phyloP scores from a whole-genome alignment of 2,329 filamentous ascomycete genomes.

The Ceratocystis diversiconidia region DNA sequence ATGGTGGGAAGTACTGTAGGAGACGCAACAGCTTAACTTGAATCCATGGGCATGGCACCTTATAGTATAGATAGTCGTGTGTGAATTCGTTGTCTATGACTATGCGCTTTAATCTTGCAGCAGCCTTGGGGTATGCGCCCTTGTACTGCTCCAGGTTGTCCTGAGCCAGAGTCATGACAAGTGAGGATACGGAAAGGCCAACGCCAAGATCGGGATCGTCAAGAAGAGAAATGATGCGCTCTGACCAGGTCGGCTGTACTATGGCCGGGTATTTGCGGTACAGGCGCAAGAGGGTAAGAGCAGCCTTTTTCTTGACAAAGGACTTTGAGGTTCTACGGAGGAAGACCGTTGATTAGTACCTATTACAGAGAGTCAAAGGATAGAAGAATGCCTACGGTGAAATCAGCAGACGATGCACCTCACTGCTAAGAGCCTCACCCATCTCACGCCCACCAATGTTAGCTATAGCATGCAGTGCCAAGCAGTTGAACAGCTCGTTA shows the following conservation, averaged over 20 bases:
- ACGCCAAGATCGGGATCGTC: conserved; percentile 91
- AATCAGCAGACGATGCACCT: conserved; percentile 87
- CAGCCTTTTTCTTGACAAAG: conserved; percentile 98
- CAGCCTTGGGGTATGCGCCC: conserved; percentile 86
- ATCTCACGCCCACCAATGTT: conserved; percentile 95
- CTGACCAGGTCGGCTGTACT: conserved; percentile 91
- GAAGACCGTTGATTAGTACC: background rate
- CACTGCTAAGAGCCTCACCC: conserved; percentile 80
- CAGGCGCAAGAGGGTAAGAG: conserved; percentile 76
- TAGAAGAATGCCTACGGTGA: conserved; percentile 58
- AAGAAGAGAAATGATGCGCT: conserved; percentile 97
- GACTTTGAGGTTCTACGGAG: conserved; percentile 56
- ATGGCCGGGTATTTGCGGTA: conserved; percentile 93
- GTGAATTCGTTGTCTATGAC: conserved; percentile 82
- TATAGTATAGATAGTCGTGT: conserved; percentile 93
- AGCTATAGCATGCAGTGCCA: conserved; percentile 91
- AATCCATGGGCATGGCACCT: conserved; percentile 97
- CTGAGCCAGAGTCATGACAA: conserved; percentile 87
- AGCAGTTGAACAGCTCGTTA: conserved; percentile 94
- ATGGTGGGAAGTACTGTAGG: conserved; percentile 91
- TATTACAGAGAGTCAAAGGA: background rate
- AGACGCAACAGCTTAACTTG: conserved; percentile 87
- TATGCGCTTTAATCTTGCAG: conserved; percentile 74
- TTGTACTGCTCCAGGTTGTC: conserved; percentile 91
- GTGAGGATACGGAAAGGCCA: conserved; percentile 82